Evolutionary conservation across 202 grass and related monocot species (phyloP).

Genomic region (Cymbopogon flexuosus): DNA sequence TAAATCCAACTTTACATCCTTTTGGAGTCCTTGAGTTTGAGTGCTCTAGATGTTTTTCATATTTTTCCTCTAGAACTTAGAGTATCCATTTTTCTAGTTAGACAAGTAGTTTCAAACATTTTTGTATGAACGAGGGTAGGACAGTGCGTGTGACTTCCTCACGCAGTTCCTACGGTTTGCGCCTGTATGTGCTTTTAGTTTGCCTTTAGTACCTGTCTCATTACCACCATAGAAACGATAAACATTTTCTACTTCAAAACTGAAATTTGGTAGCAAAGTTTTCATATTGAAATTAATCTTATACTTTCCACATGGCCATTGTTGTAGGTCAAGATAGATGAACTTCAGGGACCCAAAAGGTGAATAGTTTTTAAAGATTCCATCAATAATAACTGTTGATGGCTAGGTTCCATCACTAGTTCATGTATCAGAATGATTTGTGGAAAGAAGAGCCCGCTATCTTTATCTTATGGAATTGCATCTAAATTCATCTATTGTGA

Average conservation of each 20-base stretch:
- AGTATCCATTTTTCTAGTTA: not conserved
- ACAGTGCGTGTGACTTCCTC: not conserved
- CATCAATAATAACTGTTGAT: conserved; percentile 36
- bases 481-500: not conserved
- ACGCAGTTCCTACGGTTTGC: not conserved
- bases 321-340: conserved; percentile 92
- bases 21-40: not conserved
- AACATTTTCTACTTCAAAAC: conserved; percentile 24
- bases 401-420: conserved; percentile 33
- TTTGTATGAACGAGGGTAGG: not conserved
- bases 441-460: not conserved
- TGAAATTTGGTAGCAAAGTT: not conserved
- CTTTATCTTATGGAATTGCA: conserved; percentile 6
- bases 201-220: not conserved
- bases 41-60: not conserved
- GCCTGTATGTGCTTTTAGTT: not conserved
- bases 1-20: not conserved
- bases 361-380: conserved; percentile 42
- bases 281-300: conserved; percentile 43
- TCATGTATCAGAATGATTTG: conserved; percentile 22
- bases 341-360: conserved; percentile 66
- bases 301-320: conserved; percentile 42
- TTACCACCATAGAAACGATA: not conserved
- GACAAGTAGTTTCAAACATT: not conserved
- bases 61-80: not conserved